Evolutionary conservation across 1,284 basidiomycete species (phyloP).

Genomic region (Apiotrichum laibachii): DNA sequence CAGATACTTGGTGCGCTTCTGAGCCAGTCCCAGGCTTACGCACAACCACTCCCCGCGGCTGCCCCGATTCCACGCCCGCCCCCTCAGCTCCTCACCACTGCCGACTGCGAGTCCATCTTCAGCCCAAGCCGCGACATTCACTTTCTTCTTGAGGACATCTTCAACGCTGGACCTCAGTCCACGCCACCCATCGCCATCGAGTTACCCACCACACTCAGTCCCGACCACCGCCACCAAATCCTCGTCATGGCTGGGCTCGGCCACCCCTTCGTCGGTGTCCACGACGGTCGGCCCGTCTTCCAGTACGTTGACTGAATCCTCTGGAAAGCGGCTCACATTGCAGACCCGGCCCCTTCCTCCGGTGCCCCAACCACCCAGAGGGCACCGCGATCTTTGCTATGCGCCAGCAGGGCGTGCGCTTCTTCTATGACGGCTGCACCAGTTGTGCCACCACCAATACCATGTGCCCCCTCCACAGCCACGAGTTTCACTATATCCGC

Average conservation of each 20-base stretch:
- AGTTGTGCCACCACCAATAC: neutral
- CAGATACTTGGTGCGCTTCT: no score
- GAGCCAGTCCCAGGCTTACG: no score
- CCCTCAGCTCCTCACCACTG: neutral
- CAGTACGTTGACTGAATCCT: neutral
- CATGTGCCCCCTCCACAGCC: neutral
- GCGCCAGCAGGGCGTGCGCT: neutral
- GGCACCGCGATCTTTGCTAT: neutral
- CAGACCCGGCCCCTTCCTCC: neutral
- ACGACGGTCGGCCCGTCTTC: neutral
- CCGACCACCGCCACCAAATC: neutral
- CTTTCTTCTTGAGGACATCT: neutral
- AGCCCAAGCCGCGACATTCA: neutral
- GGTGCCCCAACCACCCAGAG: neutral
- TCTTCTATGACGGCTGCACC: neutral
- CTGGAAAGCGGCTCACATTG: neutral
- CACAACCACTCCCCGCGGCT: no score
- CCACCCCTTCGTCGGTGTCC: neutral
- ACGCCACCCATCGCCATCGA: neutral
- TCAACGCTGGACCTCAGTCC: neutral
- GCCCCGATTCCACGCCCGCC: no score
- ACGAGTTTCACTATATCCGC: neutral
- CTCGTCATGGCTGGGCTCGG: neutral
- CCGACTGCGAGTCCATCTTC: neutral
- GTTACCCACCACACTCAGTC: neutral